Conservation (phyloP, 192 early-diverging fungal genomes). For the Backusella parvicylindrica region DNA sequence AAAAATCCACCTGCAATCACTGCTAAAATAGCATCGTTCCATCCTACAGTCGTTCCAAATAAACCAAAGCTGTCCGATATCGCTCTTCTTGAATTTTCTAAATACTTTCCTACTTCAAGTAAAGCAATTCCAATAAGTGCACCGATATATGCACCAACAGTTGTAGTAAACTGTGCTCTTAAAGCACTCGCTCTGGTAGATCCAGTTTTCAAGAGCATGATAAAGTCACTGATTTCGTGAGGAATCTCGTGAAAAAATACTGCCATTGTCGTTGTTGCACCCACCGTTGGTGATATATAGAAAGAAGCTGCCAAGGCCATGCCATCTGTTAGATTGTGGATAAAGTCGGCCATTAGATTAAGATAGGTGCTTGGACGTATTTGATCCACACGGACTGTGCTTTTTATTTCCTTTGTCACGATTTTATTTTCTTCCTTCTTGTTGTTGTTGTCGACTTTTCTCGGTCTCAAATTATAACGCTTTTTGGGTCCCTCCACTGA, state of each 20-base stretch:
- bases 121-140: constrained; percentile 71
- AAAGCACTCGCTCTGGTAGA: constrained; percentile 68
- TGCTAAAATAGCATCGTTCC: background rate
- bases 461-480: background rate
- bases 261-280: constrained; percentile 75
- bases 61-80: background rate
- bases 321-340: constrained; percentile 83
- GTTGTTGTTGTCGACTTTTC: background rate
- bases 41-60: background rate
- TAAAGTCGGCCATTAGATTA: constrained; percentile 75
- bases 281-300: constrained; percentile 71
- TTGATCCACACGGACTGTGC: background rate
- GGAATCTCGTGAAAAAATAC: constrained; percentile 88
- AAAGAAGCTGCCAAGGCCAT: constrained; percentile 81
- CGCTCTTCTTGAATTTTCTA: background rate
- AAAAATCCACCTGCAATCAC: background rate
- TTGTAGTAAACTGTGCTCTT: constrained; percentile 72
- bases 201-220: constrained; percentile 76
- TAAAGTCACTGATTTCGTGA: constrained; percentile 83
- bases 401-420: background rate
- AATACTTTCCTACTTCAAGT: constrained; percentile 47
- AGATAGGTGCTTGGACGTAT: constrained; percentile 52
- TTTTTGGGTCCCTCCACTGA: background rate
- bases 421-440: background rate
- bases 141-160: constrained; percentile 72